Base-by-base conservation (phyloP, 371 early-diverging fungal species). In the Syncephalastrum contaminatum region DNA sequence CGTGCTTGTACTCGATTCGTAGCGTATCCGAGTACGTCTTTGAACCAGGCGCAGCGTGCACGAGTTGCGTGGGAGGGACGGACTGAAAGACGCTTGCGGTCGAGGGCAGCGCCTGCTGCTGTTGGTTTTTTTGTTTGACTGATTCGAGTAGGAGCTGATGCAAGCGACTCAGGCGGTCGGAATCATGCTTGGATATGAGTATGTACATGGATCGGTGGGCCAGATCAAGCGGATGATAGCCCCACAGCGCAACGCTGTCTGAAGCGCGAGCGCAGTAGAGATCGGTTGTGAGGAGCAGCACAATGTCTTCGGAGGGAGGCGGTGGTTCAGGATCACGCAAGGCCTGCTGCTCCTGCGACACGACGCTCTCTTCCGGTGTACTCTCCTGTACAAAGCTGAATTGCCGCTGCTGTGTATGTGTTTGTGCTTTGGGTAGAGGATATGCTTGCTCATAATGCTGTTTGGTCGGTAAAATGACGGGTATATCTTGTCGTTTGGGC, bases 181-280 rank as follows among this genome's bases (percentile, higher is more conserved):
- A 62, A 48, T 78, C 79, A 15, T 68, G 60, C 20, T 56, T 42
- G n/a, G 69, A 62, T 18, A 84, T 51, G 44, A 80, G 68, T 1
- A 69, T 65, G 58, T 75, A 74, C 16, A 84, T 53, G 0, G 82
- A 63, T 45, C 70, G 73, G 61, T 80, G 73, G 16, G 70, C 65
- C 21, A 84, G 63, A 52, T 80, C 75, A 42, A 69, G 73, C 1
- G 84, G 81, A 54, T 75, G 77, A 53, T 73, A 79, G 4, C 79
- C 82, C 69, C 77, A 70, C 22, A 75, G 43, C 10, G 69, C 64
- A 1, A 72, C 75, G 39, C 77, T 76, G 50, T 81, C 82, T 1
- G 82, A 77, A 22, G 72, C 75, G n/a, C 77, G 67, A 2, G 84
- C 82, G 51, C 80, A 81, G 48, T 69, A 63, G 48, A 80, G 44